Base-by-base conservation (phyloP, 1,284 basidiomycete genomes). In the Trichosporon sp. region DNA sequence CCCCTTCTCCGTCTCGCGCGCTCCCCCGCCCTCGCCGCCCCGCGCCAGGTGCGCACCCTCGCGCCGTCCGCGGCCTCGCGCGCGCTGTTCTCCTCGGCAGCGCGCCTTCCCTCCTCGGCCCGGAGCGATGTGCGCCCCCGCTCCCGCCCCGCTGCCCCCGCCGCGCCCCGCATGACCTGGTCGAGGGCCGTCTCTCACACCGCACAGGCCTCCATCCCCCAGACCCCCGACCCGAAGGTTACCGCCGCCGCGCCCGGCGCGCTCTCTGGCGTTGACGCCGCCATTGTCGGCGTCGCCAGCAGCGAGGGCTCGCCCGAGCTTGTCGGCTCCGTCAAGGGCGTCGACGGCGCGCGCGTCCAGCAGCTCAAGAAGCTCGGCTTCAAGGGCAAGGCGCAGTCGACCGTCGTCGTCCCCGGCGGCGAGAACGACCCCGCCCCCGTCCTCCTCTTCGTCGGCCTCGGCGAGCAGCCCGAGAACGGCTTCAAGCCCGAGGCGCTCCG, bases 331-430 rank as follows among this genome's bases (percentile, higher is more conserved):
- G 60, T 38, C 13, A 13, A 34, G 3, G 44, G n/a, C 12, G 23
- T 70, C 15, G 27, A 15, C 23, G 62, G 3, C 13, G 64, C 66
- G 31, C 65, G 65, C 38, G 42, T 66, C 5, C 18, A 53, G 25
- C 58, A 64, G 70, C 71, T 72, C 34, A n/a, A 13, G 34, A 67
- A 62, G 65, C 68, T 70, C 23, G 71, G 71, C 31, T 67, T 65
- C 65, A 68, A 70, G 62, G 67, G 65, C 35, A 66, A 66, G 47
- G 38, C 44, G 1, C 34, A 34, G 34, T 23, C 67, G 0, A 13
- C 63, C 21, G 25, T 65, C n/a, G 29, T 66, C 5, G 18, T 72
- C 8, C 67, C 68, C 2, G 67, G 68, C 34, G 35, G 29, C 9
- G 71, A 66, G 11, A 58, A 42, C 9, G 70, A 69, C 62, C 25